Evolutionary conservation across 2,329 filamentous ascomycete species (phyloP).

Genomic region (Harringtonia aguacate): DNA sequence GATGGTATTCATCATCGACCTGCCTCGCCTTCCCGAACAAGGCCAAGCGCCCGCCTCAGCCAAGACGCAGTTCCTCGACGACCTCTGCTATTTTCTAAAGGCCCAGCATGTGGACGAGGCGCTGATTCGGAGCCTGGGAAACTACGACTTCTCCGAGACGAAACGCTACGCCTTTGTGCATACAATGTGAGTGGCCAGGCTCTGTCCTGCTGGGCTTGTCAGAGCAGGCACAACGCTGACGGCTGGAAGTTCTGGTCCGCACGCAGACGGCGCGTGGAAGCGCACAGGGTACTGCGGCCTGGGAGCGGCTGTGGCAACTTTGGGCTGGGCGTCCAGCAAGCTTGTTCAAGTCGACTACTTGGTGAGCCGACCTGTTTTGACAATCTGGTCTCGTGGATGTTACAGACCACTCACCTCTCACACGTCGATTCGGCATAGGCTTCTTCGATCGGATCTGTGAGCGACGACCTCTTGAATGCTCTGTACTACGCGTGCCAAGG

Average conservation of each 20-base stretch:
- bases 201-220: constrained; percentile 4
- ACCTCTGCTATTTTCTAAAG: constrained; percentile 59
- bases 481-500: constrained; percentile 46
- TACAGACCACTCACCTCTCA: too few relatives aligned
- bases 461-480: constrained; percentile 50
- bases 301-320: constrained; percentile 49
- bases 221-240: constrained; percentile 10
- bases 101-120: constrained; percentile 54
- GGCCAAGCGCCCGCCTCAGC: constrained; percentile 8
- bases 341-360: constrained; percentile 63
- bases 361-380: too few relatives aligned
- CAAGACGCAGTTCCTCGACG: constrained; percentile 46
- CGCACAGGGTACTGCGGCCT: constrained; percentile 63
- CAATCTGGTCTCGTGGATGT: too few relatives aligned
- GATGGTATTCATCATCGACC: constrained; percentile 85
- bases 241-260: constrained; percentile 41
- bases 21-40: constrained; percentile 48
- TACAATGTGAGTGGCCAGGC: constrained; percentile 52
- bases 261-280: constrained; percentile 33
- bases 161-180: constrained; percentile 69
- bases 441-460: constrained; percentile 73
- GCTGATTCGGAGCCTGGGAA: constrained; percentile 56
- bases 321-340: constrained; percentile 47
- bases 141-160: constrained; percentile 76
- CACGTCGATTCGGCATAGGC: too few relatives aligned